Conservation (phyloP, 1,284 basidiomycete genomes). For the Tetrapyrgos nigripes region DNA sequence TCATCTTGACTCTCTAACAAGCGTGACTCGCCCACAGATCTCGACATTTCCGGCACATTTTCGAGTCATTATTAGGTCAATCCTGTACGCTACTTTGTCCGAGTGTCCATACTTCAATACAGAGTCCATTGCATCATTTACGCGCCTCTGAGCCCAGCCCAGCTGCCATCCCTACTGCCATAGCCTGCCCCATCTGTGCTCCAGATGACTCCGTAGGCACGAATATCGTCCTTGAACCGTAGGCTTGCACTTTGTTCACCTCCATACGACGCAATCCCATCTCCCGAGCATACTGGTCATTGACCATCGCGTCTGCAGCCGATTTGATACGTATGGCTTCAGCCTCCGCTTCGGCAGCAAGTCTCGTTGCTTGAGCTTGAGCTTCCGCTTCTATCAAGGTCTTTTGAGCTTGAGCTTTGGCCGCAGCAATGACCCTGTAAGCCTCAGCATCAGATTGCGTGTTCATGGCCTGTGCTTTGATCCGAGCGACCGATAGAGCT, state of each 20-base stretch:
- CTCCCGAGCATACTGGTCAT: conserved; percentile 73
- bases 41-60: conserved; percentile 6
- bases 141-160: conserved; percentile 52
- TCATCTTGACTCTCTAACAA: background rate
- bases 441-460: conserved; percentile 78
- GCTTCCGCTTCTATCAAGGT: conserved; percentile 73
- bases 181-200: conserved; percentile 60
- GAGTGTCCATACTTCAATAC: background rate
- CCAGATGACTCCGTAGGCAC: conserved; percentile 67
- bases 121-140: background rate
- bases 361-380: conserved; percentile 71
- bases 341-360: conserved; percentile 77
- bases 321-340: conserved; percentile 71
- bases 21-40: conserved; percentile 4
- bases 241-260: conserved; percentile 66
- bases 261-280: conserved; percentile 76
- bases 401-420: conserved; percentile 75
- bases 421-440: conserved; percentile 72
- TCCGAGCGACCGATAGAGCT: conserved; percentile 72
- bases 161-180: conserved; percentile 71
- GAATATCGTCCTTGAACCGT: conserved; percentile 74
- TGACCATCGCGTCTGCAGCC: conserved; percentile 62
- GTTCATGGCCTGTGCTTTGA: conserved; percentile 74
- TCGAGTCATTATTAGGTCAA: background rate
- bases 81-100: too few species aligned